A percentile compares a stretch with the other conserved stretches of the same genome.
Evolutionary conservation across 1,284 basidiomycete species (phyloP).

Genomic region (Puccinia triticina): DNA sequence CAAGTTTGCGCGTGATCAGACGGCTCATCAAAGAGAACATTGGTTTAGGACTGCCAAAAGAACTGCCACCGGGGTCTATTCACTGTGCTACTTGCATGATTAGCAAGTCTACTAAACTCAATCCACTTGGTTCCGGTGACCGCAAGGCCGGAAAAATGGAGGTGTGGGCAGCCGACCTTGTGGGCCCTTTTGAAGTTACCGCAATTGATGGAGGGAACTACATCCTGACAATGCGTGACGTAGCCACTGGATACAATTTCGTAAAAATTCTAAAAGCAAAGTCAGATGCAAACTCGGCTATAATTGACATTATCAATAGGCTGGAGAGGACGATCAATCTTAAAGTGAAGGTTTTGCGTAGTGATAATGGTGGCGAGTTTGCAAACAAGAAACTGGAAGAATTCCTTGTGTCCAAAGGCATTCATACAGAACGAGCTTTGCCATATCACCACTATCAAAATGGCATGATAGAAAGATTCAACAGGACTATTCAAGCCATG

Average conservation of each 20-base stretch:
- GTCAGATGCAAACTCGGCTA: not conserved
- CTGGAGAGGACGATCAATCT: not conserved
- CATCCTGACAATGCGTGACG: not conserved
- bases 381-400: not conserved
- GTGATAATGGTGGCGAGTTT: conserved; percentile 31
- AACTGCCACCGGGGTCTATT: not conserved
- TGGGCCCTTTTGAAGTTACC: conserved; percentile 13
- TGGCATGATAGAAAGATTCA: conserved; percentile 11
- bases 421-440: not conserved
- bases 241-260: not conserved
- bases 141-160: not conserved
- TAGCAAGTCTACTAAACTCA: not conserved
- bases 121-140: not conserved
- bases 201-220: not conserved
- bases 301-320: not conserved
- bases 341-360: not conserved
- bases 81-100: conserved; percentile 1
- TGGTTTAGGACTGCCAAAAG: not conserved
- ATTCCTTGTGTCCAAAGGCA: not conserved
- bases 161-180: conserved; percentile 4
- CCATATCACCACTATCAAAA: conserved; percentile 38
- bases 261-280: not conserved
- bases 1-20: not conserved
- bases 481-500: not conserved
- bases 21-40: not conserved